phyloP scores from a whole-genome alignment of 2,329 filamentous ascomycete species.

The Lachnellula suecica region DNA sequence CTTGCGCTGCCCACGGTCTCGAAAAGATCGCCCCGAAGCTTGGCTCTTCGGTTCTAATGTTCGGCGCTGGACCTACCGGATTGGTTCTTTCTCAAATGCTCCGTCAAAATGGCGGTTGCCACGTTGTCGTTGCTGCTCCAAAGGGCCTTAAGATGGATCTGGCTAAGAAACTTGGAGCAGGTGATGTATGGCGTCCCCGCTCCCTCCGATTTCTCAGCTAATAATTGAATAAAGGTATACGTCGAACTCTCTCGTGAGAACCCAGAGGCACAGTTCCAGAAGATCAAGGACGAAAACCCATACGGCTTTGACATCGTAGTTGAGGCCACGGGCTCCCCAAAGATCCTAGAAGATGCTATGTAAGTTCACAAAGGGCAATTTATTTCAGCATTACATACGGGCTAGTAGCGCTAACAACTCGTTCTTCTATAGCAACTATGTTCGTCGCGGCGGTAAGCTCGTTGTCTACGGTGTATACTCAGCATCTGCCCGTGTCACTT shows the following conservation, averaged over 20 bases:
- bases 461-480: conserved; percentile 71
- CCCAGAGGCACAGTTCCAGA: conserved; percentile 57
- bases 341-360: conserved; percentile 61
- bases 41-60: conserved; percentile 64
- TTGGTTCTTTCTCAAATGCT: conserved; percentile 49
- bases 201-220: background rate
- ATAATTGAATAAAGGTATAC: conserved; percentile 35
- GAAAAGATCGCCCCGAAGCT: conserved; percentile 68
- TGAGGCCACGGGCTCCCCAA: conserved; percentile 67
- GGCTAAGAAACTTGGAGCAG: conserved; percentile 55
- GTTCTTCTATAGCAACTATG: conserved; percentile 48
- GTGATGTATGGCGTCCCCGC: conserved; percentile 37
- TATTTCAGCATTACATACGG: no score
- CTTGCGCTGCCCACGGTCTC: conserved; percentile 68
- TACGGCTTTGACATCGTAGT: conserved; percentile 74
- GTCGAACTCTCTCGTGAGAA: conserved; percentile 53
- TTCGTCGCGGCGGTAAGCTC: conserved; percentile 68
- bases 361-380: background rate
- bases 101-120: conserved; percentile 68
- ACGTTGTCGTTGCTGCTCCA: conserved; percentile 68
- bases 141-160: conserved; percentile 70
- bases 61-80: conserved; percentile 67
- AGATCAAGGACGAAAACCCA: conserved; percentile 63
- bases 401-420: background rate
- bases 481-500: conserved; percentile 59